A percentile compares a stretch with the other conserved stretches of the same genome.
phyloP scores from a whole-genome alignment of 805 yeast genomes.

The Kuraishia piskuri region DNA sequence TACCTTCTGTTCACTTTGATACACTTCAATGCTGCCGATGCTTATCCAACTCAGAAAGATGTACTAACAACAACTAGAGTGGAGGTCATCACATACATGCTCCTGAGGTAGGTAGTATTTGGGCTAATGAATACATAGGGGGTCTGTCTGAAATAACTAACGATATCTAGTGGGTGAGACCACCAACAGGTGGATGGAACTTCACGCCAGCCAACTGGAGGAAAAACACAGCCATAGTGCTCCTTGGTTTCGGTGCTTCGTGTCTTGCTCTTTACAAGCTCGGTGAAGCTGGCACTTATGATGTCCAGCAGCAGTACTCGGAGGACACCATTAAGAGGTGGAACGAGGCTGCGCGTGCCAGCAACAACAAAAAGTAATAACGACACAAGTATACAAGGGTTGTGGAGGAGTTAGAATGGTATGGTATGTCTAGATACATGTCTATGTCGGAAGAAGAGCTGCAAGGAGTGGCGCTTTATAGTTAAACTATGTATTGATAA shows the following conservation, averaged over 20 bases:
- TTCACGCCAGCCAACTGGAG: conserved; percentile 43
- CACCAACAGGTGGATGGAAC: conserved; percentile 52
- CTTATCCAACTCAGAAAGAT: too few relatives aligned
- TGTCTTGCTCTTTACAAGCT: conserved; percentile 24
- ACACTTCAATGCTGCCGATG: too few relatives aligned
- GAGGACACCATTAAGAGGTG: conserved; percentile 32
- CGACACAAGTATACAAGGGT: not conserved
- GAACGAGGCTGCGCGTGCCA: conserved; percentile 33
- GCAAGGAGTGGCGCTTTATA: too few relatives aligned
- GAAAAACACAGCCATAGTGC: conserved; percentile 31
- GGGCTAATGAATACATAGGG: not conserved
- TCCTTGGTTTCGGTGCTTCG: conserved; percentile 27
- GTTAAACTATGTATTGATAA: not conserved
- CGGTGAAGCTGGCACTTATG: conserved; percentile 27
- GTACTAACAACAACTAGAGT: not conserved
- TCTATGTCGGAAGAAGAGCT: not conserved
- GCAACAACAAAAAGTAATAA: not conserved
- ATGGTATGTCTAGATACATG: not conserved
- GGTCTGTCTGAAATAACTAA: conserved; percentile 2
- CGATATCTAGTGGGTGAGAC: conserved; percentile 18
- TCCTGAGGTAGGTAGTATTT: not conserved
- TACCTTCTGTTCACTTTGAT: too few relatives aligned
- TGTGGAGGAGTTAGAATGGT: not conserved
- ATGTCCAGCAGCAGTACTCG: conserved; percentile 26
- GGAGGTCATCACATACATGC: conserved; percentile 3